A percentile compares a stretch with the other conserved stretches of the same genome.
phyloP scores from a whole-genome alignment of 75 land plant species.

The Picea glauca region DNA sequence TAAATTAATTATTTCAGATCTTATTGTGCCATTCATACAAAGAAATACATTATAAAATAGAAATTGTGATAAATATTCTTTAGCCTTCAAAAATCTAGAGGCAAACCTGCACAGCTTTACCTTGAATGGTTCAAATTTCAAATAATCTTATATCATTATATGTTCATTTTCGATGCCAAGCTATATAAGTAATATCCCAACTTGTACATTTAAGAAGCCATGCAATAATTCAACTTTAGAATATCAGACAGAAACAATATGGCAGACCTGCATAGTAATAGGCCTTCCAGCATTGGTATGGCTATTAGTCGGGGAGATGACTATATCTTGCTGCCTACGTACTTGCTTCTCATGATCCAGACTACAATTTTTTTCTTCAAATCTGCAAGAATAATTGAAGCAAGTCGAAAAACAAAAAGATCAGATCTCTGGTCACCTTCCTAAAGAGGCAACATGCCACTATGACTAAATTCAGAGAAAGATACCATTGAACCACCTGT shows the following conservation, averaged over 20 bases:
- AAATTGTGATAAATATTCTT: not conserved
- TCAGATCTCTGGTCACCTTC: not conserved
- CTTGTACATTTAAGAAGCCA: not conserved
- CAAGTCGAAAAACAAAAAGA: not conserved
- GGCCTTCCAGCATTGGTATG: conserved; percentile 7
- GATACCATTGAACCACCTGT: not conserved
- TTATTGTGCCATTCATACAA: no score
- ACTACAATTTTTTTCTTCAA: conserved; percentile 76
- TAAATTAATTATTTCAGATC: not conserved
- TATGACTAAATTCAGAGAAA: not conserved
- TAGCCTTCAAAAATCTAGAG: not conserved
- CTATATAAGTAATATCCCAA: not conserved
- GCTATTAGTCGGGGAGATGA: conserved; percentile 42
- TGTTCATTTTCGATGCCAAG: not conserved
- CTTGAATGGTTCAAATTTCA: not conserved
- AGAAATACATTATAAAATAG: not conserved
- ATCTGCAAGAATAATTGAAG: conserved; percentile 24
- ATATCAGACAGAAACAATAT: not conserved
- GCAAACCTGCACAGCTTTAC: not conserved
- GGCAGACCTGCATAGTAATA: not conserved
- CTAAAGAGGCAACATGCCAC: not conserved
- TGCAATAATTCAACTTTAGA: not conserved
- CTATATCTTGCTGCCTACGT: conserved; percentile 61
- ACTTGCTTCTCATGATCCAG: conserved; percentile 87
- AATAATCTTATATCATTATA: not conserved